These are phyloP conservation scores for Volvox africanus DNA, from an alignment of 139 green algal genomes.

Conservation along the genomic window DNA sequence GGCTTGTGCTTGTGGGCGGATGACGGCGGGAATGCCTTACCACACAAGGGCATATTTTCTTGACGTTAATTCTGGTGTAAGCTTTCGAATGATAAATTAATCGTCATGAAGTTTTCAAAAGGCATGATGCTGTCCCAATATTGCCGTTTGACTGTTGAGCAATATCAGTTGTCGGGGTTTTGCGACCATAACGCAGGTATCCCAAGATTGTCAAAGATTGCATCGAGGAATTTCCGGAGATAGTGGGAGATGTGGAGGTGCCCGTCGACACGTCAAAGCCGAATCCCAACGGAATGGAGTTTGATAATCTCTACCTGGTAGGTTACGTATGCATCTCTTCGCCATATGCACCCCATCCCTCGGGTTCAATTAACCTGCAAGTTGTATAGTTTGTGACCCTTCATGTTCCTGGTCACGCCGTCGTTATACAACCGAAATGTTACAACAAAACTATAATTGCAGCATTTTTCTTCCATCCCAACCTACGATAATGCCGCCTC, in stretches of 20 bases:
- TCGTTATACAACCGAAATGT: too few relatives aligned
- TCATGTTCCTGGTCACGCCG: too few relatives aligned
- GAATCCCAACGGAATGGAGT: conserved; percentile 98
- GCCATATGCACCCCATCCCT: too few relatives aligned
- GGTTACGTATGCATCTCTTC: not conserved
- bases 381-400: too few relatives aligned
- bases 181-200: conserved; percentile 79
- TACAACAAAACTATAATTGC: too few relatives aligned
- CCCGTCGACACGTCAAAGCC: conserved; percentile 90
- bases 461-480: too few relatives aligned
- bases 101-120: too few relatives aligned
- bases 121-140: too few relatives aligned
- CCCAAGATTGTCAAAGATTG: conserved; percentile 95
- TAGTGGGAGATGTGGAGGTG: conserved; percentile 85
- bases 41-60: too few relatives aligned
- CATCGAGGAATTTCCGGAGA: conserved; percentile 86
- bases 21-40: conserved; percentile 8
- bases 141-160: not conserved
- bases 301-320: conserved; percentile 98
- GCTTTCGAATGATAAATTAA: not conserved
- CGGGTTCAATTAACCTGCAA: too few relatives aligned
- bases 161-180: not conserved
- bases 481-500: too few relatives aligned
- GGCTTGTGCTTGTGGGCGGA: not conserved
- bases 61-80: not conserved